Conservation (phyloP, 495 filamentous ascomycete genomes). For the Penicillium tannophilum region DNA sequence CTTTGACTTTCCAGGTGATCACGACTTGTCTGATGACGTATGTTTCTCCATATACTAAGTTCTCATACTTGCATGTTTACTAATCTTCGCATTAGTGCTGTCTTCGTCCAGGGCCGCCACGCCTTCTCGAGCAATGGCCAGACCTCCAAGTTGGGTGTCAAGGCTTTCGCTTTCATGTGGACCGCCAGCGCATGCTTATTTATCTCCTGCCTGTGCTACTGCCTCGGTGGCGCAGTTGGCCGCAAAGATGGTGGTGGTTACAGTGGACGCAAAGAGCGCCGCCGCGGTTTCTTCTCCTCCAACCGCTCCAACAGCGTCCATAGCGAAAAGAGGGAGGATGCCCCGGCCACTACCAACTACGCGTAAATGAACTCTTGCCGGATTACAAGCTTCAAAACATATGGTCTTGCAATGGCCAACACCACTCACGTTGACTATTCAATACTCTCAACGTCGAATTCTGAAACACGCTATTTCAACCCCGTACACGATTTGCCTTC, state of each 20-base stretch:
- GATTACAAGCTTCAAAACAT: neutral
- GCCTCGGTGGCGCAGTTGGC: constrained; percentile 47
- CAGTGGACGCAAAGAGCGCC: constrained; percentile 43
- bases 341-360: constrained; percentile 7
- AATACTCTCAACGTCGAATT: neutral
- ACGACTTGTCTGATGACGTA: constrained; percentile 72
- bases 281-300: constrained; percentile 47
- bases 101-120: constrained; percentile 75
- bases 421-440: neutral
- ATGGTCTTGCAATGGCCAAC: neutral
- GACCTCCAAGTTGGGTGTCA: constrained; percentile 62
- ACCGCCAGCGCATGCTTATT: constrained; percentile 69
- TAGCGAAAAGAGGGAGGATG: constrained; percentile 39
- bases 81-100: constrained; percentile 54
- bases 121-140: constrained; percentile 62
- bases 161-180: constrained; percentile 88
- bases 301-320: constrained; percentile 37
- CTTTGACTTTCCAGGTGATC: constrained; percentile 64
- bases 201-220: constrained; percentile 72
- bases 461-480: constrained; percentile 1
- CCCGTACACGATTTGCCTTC: constrained; percentile 14
- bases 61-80: neutral
- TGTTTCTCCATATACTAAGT: constrained; percentile 29
- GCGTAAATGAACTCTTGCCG: constrained; percentile 25
- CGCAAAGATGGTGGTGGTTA: constrained; percentile 39